A percentile compares a stretch with the other conserved stretches of the same genome.
Evolutionary conservation across 2,329 filamentous ascomycete species (phyloP).

Genomic region (Cladosporium halotolerans): DNA sequence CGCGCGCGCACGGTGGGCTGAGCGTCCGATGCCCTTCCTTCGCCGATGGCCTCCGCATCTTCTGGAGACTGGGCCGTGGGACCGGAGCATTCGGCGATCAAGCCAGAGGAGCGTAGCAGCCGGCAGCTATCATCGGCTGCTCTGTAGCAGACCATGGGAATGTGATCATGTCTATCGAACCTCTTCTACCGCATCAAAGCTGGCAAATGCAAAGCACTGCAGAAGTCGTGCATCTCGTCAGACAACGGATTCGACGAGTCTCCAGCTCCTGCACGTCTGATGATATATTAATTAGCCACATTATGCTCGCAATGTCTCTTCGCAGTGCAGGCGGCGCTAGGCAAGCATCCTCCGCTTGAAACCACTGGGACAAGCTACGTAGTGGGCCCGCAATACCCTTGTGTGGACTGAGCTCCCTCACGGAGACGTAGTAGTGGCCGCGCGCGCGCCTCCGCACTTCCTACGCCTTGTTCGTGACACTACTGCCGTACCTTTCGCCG

Average conservation of each 20-base stretch:
- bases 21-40: slow-evolving; percentile 5
- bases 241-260: too few relatives aligned
- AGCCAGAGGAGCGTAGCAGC: background rate
- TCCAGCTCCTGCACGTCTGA: background rate
- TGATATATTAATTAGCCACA: slow-evolving; percentile 4
- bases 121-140: slow-evolving; percentile 9
- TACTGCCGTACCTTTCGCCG: too few relatives aligned
- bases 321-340: slow-evolving; percentile 6
- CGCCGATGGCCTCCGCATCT: slow-evolving; percentile 8
- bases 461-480: background rate
- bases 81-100: slow-evolving; percentile 9
- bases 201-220: too few relatives aligned
- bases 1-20: background rate
- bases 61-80: slow-evolving; percentile 9
- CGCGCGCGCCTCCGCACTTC: slow-evolving; percentile 7
- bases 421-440: slow-evolving; percentile 3
- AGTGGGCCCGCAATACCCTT: background rate
- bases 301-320: background rate
- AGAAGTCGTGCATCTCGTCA: too few relatives aligned
- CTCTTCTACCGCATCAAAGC: too few relatives aligned
- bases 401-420: slow-evolving; percentile 5
- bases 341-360: slow-evolving; percentile 7
- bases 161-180: too few relatives aligned
- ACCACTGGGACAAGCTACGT: background rate
- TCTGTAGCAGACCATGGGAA: background rate